phyloP scores from a whole-genome alignment of 176 grass and related monocot species.

The Secale cereale region DNA sequence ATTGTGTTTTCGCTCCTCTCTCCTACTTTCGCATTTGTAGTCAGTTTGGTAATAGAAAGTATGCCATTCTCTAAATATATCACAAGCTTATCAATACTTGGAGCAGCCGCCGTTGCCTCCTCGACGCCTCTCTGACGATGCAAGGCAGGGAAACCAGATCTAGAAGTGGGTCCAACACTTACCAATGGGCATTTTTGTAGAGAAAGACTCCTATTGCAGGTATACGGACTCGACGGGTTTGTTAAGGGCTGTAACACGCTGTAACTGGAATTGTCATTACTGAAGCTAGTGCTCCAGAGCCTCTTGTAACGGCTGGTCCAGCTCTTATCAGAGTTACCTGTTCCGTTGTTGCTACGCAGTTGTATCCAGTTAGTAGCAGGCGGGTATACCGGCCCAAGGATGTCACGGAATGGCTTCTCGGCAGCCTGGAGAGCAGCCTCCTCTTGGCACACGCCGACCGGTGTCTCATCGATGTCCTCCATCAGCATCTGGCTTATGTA shows the following conservation, averaged over 20 bases:
- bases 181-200: not conserved
- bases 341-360: not conserved
- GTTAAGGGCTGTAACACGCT: not conserved
- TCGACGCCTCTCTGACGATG: constrained; percentile 40
- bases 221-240: not conserved
- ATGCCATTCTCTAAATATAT: constrained; percentile 19
- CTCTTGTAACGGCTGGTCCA: not conserved
- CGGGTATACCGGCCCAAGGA: constrained; percentile 28
- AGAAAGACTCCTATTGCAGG: not conserved
- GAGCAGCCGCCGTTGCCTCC: constrained; percentile 35
- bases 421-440: constrained; percentile 29
- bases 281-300: not conserved
- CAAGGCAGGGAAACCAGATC: constrained; percentile 11
- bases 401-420: constrained; percentile 44
- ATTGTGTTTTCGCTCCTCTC: not conserved
- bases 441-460: not conserved
- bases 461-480: constrained; percentile 31
- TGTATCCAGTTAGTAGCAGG: not conserved
- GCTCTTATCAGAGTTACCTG: not conserved
- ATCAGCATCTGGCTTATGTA: constrained; percentile 41
- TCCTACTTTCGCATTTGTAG: constrained; percentile 5
- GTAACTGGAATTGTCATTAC: not conserved
- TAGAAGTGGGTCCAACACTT: not conserved
- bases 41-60: not conserved
- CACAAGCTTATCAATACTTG: constrained; percentile 46